Conservation (phyloP, 176 grass and related monocot genomes). For the Oryza coarctata region DNA sequence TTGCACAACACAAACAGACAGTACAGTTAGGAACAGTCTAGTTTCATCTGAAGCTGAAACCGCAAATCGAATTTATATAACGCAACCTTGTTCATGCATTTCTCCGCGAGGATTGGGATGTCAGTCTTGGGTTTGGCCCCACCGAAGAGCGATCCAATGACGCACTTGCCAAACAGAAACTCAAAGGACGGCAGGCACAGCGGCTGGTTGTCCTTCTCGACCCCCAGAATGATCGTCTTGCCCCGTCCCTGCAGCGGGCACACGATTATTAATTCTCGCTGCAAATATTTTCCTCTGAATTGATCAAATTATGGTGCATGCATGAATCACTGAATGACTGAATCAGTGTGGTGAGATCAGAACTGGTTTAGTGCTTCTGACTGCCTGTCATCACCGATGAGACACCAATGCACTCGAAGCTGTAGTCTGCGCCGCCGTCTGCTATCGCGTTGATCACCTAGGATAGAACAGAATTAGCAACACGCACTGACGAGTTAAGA, state of each 20-base stretch:
- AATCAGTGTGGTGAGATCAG: neutral
- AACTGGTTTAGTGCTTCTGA: constrained; percentile 56
- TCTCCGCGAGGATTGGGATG: constrained; percentile 64
- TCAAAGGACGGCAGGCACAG: constrained; percentile 40
- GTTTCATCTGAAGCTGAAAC: neutral
- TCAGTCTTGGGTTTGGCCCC: constrained; percentile 73
- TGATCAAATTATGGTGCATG: neutral
- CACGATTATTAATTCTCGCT: neutral
- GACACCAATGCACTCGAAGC: constrained; percentile 76
- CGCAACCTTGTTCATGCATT: constrained; percentile 63
- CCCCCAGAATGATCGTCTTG: constrained; percentile 62
- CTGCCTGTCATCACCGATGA: constrained; percentile 62
- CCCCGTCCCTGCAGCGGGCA: constrained; percentile 46
- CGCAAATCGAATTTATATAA: neutral
- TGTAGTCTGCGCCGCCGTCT: constrained; percentile 54
- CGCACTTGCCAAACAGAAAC: constrained; percentile 52
- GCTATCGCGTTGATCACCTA: constrained; percentile 69
- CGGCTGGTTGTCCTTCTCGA: constrained; percentile 40
- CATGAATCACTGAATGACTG: too few species aligned
- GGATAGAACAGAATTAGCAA: neutral
- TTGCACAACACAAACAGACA: neutral
- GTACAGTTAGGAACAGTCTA: neutral
- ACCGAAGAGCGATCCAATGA: constrained; percentile 60
- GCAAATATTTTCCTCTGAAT: neutral
- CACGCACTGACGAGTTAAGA: neutral